Conservation (phyloP, 2,329 filamentous ascomycete genomes). For the Fusarium sarcochroum region DNA sequence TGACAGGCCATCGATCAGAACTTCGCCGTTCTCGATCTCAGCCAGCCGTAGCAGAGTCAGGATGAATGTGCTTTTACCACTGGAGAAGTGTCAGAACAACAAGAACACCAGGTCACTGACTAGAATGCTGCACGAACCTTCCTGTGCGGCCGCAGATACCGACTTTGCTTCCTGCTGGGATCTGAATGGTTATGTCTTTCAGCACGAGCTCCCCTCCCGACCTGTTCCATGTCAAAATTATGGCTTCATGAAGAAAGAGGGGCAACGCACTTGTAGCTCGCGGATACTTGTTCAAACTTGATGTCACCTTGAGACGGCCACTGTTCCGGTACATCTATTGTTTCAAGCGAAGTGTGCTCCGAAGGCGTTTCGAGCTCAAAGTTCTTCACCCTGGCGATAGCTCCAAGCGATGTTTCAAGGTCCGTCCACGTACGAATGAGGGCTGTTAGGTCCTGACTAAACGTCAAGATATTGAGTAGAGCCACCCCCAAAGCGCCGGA, state of each 20-base stretch:
- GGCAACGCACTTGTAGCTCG: too few species aligned
- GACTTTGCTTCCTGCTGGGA: background rate
- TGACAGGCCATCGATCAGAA: conserved; percentile 5
- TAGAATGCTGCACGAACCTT: background rate
- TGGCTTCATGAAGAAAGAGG: background rate
- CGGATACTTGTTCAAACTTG: background rate
- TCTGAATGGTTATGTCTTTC: too few species aligned
- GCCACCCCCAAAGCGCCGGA: too few species aligned
- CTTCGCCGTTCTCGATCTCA: conserved; percentile 1
- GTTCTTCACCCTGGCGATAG: background rate
- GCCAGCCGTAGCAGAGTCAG: conserved; percentile 7
- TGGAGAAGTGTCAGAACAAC: background rate
- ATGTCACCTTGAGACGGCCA: background rate
- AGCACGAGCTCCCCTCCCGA: too few species aligned
- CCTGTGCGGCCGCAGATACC: background rate
- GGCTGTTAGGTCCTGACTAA: background rate
- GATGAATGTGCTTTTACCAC: conserved; percentile 10
- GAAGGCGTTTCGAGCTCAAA: background rate
- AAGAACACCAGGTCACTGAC: background rate
- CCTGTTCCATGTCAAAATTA: background rate
- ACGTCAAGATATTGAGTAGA: too few species aligned
- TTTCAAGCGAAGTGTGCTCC: too few species aligned
- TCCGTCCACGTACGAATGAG: background rate
- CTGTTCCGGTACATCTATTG: background rate
- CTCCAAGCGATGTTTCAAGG: background rate